Conservation (phyloP, 805 yeast species). For the Barnettozyma populi region DNA sequence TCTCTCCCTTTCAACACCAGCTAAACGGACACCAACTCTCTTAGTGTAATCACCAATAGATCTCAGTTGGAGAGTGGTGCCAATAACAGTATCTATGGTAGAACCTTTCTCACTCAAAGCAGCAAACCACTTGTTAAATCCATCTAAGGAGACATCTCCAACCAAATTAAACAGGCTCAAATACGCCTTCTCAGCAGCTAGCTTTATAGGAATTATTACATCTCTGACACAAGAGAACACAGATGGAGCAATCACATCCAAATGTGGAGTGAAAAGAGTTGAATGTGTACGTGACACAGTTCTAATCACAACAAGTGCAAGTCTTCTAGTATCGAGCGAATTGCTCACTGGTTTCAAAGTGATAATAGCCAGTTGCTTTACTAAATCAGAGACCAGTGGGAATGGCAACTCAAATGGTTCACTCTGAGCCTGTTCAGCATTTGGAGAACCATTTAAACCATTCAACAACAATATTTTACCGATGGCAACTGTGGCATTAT, state of each 20-base stretch:
- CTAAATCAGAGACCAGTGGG: constrained; percentile 36
- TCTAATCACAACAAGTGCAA: constrained; percentile 68
- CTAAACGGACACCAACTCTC: constrained; percentile 85
- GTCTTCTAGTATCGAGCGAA: constrained; percentile 73
- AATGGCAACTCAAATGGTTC: constrained; percentile 36
- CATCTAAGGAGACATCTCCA: constrained; percentile 50
- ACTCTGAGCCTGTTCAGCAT: constrained; percentile 23
- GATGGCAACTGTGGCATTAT: constrained; percentile 70
- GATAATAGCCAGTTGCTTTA: constrained; percentile 44
- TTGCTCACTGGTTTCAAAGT: constrained; percentile 50
- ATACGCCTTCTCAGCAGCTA: constrained; percentile 91
- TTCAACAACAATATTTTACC: constrained; percentile 69
- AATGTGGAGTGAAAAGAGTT: constrained; percentile 45
- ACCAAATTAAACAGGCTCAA: constrained; percentile 66
- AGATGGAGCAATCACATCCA: constrained; percentile 58
- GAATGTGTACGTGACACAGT: constrained; percentile 65
- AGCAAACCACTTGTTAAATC: constrained; percentile 63
- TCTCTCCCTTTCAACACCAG: constrained; percentile 82
- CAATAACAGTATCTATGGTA: constrained; percentile 35
- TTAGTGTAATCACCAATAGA: constrained; percentile 84
- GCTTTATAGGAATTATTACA: constrained; percentile 81
- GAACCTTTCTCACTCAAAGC: constrained; percentile 31
- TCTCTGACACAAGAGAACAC: constrained; percentile 83
- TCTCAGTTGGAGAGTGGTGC: constrained; percentile 55
- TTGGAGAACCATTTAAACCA: constrained; percentile 36